Base-by-base conservation (phyloP, 345 rosid genomes). In the Melaleuca alternifolia region DNA sequence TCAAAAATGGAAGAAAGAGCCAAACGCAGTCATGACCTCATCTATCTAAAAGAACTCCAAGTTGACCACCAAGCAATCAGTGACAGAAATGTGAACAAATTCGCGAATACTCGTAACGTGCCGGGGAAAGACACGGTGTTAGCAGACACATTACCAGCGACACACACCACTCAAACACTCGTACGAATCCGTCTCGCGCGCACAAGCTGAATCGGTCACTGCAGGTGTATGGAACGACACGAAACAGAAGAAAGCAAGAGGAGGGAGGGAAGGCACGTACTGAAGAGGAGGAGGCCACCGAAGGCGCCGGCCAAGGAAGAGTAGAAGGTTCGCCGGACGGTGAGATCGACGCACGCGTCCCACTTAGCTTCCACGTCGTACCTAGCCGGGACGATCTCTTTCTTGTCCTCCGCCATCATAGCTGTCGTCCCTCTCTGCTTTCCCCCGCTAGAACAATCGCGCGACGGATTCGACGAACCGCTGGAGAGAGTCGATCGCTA, bases 341-440 rank as follows among this genome's bases (percentile, higher is more conserved):
- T 91, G 86, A 96, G 98, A 91, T 96, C 99, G 89, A 95, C 85
- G 91, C 98, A 97, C 23, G 93, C 94, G 90, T 96, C 98, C 98
- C 98, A 97, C 88, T 97, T 95, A 0, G 98, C 94, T 87, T 94
- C 93, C 54, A 94, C 87, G 84, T 94, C 95, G 89, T 89, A 91
- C 79, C 85, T 89, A 33, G 89, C 87, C 76, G 93, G 89, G 24
- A 91, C 81, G 18, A 71, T 79, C 20, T 81, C 91, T 82, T 87
- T 91, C 56, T 76, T 92, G 86, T 75, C 54, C 87, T 85, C 84
- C 87, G 51, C 41, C 87, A 71, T 51, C 87, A 54, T 85, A 12
- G 0, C 57, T 10, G 4, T 50, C 83, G 23, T 28, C 62, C 8
- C 62, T 56, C 24, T 23, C 76, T 62, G 37, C 33, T 24, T 62